These are phyloP conservation scores for Plantago elongata DNA, from an alignment of 257 asterid genomes.

Conservation along the genomic window DNA sequence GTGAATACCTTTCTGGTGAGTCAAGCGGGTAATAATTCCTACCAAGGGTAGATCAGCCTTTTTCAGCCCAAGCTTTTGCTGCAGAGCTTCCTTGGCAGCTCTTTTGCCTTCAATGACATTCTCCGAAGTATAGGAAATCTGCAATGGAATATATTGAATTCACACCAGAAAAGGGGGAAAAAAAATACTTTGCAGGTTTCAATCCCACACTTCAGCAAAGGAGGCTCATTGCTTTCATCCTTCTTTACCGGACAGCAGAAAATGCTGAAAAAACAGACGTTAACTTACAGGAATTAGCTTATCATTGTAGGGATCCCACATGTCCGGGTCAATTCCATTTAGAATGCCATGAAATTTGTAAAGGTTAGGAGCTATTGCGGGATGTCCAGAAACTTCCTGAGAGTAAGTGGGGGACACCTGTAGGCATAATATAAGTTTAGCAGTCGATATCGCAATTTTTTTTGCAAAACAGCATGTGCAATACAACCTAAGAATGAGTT, in stretches of 20 bases:
- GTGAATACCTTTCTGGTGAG: constrained; percentile 98
- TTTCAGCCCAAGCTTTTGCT: constrained; percentile 70
- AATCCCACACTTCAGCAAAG: constrained; percentile 4
- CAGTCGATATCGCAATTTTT: neutral
- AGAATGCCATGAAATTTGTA: constrained; percentile 91
- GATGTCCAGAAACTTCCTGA: constrained; percentile 74
- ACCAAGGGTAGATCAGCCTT: constrained; percentile 73
- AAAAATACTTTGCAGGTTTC: constrained; percentile 8
- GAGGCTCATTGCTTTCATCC: neutral
- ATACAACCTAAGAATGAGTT: neutral
- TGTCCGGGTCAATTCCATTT: constrained; percentile 96
- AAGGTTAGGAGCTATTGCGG: constrained; percentile 65
- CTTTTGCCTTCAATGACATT: constrained; percentile 89
- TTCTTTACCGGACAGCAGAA: neutral
- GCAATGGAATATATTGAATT: constrained; percentile 26
- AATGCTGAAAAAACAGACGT: constrained; percentile 16
- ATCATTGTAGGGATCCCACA: constrained; percentile 97
- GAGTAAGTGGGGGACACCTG: constrained; percentile 98
- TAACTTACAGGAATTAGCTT: constrained; percentile 78
- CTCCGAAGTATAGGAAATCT: constrained; percentile 80
- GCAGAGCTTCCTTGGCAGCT: constrained; percentile 95
- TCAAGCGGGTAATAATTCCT: constrained; percentile 90
- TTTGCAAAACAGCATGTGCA: neutral
- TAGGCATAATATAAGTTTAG: constrained; percentile 21
- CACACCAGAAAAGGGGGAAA: constrained; percentile 16